Percentiles rank a stretch among this genome's conserved stretches.
These are phyloP conservation scores for Waltergamsia citrina DNA, from an alignment of 2,329 filamentous ascomycete species.

Conservation along the genomic window DNA sequence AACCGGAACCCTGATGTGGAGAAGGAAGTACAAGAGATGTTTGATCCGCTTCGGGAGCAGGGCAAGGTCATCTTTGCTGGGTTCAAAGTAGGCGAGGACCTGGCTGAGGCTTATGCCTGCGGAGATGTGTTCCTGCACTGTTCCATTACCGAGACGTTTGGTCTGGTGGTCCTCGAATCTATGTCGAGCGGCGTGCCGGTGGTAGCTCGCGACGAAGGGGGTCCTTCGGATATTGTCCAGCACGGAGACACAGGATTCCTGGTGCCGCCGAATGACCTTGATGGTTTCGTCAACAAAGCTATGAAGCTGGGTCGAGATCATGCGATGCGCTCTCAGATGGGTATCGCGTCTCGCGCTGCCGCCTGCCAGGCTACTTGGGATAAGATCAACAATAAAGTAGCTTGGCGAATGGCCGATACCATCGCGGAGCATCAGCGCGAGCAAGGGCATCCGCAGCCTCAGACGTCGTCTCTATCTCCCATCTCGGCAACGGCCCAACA, in stretches of 20 bases:
- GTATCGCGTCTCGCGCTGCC: slow-evolving; percentile 36
- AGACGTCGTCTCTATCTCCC: background rate
- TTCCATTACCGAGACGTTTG: slow-evolving; percentile 64
- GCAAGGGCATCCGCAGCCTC: slow-evolving; percentile 6
- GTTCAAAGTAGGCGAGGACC: slow-evolving; percentile 48
- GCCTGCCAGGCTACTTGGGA: slow-evolving; percentile 61
- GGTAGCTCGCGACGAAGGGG: slow-evolving; percentile 59
- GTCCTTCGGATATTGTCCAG: slow-evolving; percentile 57
- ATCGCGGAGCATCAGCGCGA: slow-evolving; percentile 32
- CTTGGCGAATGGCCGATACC: slow-evolving; percentile 50
- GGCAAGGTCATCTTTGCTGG: slow-evolving; percentile 57
- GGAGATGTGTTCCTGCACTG: slow-evolving; percentile 64
- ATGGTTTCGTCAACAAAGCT: slow-evolving; percentile 46
- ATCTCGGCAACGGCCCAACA: slow-evolving; percentile 7
- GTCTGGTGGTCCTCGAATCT: slow-evolving; percentile 59
- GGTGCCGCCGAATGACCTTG: slow-evolving; percentile 47
- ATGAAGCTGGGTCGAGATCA: slow-evolving; percentile 36
- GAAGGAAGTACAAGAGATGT: slow-evolving; percentile 49
- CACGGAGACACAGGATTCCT: slow-evolving; percentile 52
- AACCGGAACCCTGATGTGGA: slow-evolving; percentile 57
- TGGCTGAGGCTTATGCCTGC: slow-evolving; percentile 58
- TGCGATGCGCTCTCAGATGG: slow-evolving; percentile 33
- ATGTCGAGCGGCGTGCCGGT: slow-evolving; percentile 65
- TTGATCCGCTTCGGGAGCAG: slow-evolving; percentile 34
- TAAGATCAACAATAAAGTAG: slow-evolving; percentile 61